Percentiles rank a stretch among this genome's conserved stretches.
Evolutionary conservation across 345 rosid genomes (phyloP).

Genomic region (Eucalyptus sp.): DNA sequence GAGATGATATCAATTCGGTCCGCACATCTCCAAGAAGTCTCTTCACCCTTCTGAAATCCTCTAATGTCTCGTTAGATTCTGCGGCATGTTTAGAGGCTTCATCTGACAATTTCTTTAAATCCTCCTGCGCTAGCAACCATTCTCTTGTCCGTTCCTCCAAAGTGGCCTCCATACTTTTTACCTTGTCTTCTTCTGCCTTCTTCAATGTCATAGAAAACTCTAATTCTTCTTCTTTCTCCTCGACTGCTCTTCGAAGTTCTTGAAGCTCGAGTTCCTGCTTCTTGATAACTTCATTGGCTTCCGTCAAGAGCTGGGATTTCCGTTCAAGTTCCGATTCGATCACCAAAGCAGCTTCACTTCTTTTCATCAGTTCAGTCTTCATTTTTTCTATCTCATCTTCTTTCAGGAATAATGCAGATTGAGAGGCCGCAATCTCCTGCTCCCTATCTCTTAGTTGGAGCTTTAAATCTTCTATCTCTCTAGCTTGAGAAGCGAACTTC

Average conservation of each 20-base stretch:
- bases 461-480: constrained; percentile 57
- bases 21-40: constrained; percentile 61
- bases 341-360: constrained; percentile 33
- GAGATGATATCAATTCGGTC: constrained; percentile 60
- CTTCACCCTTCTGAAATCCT: constrained; percentile 58
- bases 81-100: constrained; percentile 23
- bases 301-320: constrained; percentile 45
- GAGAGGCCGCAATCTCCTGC: constrained; percentile 27
- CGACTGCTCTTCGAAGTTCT: constrained; percentile 31
- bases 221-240: constrained; percentile 58
- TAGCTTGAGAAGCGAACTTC: constrained; percentile 52
- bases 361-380: constrained; percentile 30
- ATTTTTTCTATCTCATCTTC: constrained; percentile 44
- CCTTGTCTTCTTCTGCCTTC: constrained; percentile 55
- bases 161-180: constrained; percentile 37
- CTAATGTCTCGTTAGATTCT: constrained; percentile 41
- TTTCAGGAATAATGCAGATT: constrained; percentile 29
- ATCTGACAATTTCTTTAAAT: constrained; percentile 38
- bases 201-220: constrained; percentile 21
- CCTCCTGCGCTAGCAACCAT: constrained; percentile 63
- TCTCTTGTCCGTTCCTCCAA: constrained; percentile 60
- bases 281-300: constrained; percentile 50
- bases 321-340: constrained; percentile 28
- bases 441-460: constrained; percentile 42
- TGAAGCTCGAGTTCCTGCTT: constrained; percentile 56